Conservation (phyloP, 345 rosid species). For the Brassica carinata region DNA sequence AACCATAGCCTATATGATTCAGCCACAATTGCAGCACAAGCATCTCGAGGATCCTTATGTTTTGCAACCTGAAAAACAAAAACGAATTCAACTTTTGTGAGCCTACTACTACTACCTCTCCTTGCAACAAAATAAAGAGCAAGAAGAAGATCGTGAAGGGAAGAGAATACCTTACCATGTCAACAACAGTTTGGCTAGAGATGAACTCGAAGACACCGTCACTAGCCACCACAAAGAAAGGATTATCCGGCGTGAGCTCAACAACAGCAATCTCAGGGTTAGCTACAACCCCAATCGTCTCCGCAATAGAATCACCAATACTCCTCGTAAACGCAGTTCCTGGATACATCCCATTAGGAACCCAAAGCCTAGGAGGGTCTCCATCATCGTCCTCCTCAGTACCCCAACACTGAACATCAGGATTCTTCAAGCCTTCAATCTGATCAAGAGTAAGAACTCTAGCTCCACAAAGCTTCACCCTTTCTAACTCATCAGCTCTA, state of each 20-base stretch:
- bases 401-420: conserved; percentile 96
- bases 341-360: conserved; percentile 93
- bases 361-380: conserved; percentile 98
- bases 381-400: conserved; percentile 96
- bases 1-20: conserved; percentile 99
- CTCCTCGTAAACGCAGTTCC: conserved; percentile 99
- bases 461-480: conserved; percentile 90
- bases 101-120: background rate
- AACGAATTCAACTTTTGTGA: background rate
- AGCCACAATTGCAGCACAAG: conserved; percentile 99
- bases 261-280: conserved; percentile 90
- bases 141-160: conserved; percentile 31
- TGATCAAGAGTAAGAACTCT: conserved; percentile 96
- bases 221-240: conserved; percentile 95
- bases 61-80: conserved; percentile 75
- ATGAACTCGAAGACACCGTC: conserved; percentile 98
- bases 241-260: conserved; percentile 80
- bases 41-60: conserved; percentile 95
- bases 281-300: conserved; percentile 93
- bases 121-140: background rate
- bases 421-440: conserved; percentile 93
- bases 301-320: conserved; percentile 90
- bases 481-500: conserved; percentile 79
- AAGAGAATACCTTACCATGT: conserved; percentile 83
- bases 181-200: conserved; percentile 93